These are phyloP conservation scores for Fusarium sp. DNA, from an alignment of 2,329 filamentous ascomycete genomes.

Conservation along the genomic window DNA sequence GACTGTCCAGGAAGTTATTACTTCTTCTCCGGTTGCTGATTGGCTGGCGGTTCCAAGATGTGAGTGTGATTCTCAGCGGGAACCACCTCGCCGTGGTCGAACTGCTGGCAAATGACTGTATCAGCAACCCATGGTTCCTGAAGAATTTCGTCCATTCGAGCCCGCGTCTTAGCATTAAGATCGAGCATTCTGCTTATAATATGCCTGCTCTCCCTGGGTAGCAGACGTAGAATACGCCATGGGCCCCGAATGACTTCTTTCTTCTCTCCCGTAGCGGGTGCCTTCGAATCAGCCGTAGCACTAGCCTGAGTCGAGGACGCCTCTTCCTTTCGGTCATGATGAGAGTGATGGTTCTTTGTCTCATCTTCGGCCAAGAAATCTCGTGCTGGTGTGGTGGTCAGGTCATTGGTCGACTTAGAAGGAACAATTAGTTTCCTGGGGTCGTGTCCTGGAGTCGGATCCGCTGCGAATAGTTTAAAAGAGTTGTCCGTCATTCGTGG, in stretches of 20 bases:
- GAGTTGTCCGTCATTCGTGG: constrained; percentile 93
- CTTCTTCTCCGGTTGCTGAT: constrained; percentile 54
- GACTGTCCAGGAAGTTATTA: constrained; percentile 22
- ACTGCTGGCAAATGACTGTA: constrained; percentile 86
- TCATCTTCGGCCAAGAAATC: constrained; percentile 58
- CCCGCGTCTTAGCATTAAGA: constrained; percentile 85
- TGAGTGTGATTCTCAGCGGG: constrained; percentile 85
- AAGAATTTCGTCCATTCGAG: constrained; percentile 87
- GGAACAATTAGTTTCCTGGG: constrained; percentile 67
- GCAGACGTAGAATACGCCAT: constrained; percentile 87
- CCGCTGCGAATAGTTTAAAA: constrained; percentile 90
- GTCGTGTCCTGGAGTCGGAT: constrained; percentile 82
- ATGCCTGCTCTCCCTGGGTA: constrained; percentile 90
- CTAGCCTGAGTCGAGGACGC: constrained; percentile 24
- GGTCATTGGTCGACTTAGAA: constrained; percentile 61
- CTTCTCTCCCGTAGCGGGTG: constrained; percentile 60
- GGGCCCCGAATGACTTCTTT: constrained; percentile 91
- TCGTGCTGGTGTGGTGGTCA: constrained; percentile 57
- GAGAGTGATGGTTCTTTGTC: constrained; percentile 45
- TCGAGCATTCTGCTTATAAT: constrained; percentile 95
- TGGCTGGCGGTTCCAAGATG: constrained; percentile 80
- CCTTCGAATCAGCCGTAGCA: constrained; percentile 31
- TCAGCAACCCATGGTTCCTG: constrained; percentile 92
- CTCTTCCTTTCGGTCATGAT: constrained; percentile 42
- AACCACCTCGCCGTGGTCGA: constrained; percentile 77